A percentile compares a stretch with the other conserved stretches of the same genome.
These are phyloP conservation scores for Cladosporium austrohemisphaericum DNA, from an alignment of 2,329 filamentous ascomycete genomes.

Conservation along the genomic window DNA sequence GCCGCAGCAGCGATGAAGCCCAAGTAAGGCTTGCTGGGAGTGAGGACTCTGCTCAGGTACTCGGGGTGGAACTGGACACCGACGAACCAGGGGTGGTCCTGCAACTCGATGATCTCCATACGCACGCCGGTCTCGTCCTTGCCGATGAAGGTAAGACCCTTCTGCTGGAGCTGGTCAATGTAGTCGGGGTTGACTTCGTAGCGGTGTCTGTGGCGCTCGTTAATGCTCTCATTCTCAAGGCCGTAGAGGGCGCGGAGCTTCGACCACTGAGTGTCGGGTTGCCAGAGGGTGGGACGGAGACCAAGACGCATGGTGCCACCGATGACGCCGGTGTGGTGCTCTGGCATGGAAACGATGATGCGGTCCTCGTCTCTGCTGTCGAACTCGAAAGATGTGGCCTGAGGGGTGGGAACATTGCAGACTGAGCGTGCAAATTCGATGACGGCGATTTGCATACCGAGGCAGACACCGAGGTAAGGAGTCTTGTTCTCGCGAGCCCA, in stretches of 20 bases:
- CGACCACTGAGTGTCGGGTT: conserved; percentile 71
- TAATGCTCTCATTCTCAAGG: conserved; percentile 38
- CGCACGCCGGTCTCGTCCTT: conserved; percentile 74
- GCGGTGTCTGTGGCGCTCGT: conserved; percentile 79
- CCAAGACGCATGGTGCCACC: conserved; percentile 88
- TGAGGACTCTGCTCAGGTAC: conserved; percentile 71
- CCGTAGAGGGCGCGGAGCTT: conserved; percentile 74
- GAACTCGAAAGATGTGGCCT: conserved; percentile 56
- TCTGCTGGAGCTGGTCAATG: conserved; percentile 63
- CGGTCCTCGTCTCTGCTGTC: conserved; percentile 59
- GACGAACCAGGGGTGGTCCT: conserved; percentile 80
- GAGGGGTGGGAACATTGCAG: conserved; percentile 54
- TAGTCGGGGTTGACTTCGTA: conserved; percentile 87
- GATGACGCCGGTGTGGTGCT: conserved; percentile 70
- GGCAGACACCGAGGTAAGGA: conserved; percentile 84
- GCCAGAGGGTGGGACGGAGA: conserved; percentile 69
- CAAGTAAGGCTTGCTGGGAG: conserved; percentile 71
- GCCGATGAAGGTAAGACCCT: conserved; percentile 71
- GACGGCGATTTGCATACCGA: conserved; percentile 90
- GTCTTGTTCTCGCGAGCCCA: conserved; percentile 80
- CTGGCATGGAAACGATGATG: conserved; percentile 89
- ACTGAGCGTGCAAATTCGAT: conserved; percentile 81
- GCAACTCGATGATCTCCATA: conserved; percentile 80
- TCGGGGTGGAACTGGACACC: conserved; percentile 88
- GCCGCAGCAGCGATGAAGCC: conserved; percentile 79